A percentile compares a stretch with the other conserved stretches of the same genome.
Conservation (phyloP, 129 eudicot genomes). For the Saposhnikovia divaricata region DNA sequence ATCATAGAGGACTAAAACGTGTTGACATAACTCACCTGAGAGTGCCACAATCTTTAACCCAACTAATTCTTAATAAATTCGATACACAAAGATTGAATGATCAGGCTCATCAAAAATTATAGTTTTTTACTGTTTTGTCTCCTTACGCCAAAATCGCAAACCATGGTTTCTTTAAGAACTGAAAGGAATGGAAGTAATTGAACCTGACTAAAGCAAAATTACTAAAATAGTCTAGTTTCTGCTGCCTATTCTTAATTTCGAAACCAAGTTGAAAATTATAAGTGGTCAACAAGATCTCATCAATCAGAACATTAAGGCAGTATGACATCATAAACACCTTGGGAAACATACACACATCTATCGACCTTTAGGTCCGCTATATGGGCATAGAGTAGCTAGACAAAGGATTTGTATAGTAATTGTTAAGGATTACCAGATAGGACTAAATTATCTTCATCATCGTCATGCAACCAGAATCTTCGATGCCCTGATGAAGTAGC, state of each 20-base stretch:
- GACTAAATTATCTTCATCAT: constrained; percentile 36
- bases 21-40: background rate
- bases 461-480: constrained; percentile 56
- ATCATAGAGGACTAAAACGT: background rate
- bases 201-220: background rate
- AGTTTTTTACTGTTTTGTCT: background rate
- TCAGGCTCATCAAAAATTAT: background rate
- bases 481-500: constrained; percentile 92
- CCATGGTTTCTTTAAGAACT: background rate
- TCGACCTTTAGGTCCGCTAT: background rate
- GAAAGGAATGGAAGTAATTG: background rate
- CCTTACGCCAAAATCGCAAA: background rate
- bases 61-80: too few species aligned
- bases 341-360: background rate
- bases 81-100: background rate
- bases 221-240: background rate
- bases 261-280: background rate
- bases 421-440: constrained; percentile 26
- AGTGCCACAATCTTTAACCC: background rate
- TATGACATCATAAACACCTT: background rate
- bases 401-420: background rate
- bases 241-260: background rate
- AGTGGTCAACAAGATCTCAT: background rate
- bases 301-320: background rate
- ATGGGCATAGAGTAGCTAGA: background rate